Evolutionary conservation across 2,329 filamentous ascomycete species (phyloP).

Genomic region (Alternaria incomplexa): DNA sequence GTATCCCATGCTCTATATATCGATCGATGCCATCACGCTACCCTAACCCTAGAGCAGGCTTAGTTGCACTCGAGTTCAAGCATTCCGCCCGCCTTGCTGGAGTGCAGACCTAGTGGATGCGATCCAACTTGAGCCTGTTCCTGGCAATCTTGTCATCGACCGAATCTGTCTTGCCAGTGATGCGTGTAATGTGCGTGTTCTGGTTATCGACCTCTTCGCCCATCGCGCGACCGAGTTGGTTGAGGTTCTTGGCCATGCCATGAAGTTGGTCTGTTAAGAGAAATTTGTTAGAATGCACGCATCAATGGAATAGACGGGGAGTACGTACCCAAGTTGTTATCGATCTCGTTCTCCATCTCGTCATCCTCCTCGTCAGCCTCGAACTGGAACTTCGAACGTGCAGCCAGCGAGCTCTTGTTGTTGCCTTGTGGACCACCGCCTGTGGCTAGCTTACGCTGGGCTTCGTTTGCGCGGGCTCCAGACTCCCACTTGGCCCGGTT

Average conservation of each 20-base stretch:
- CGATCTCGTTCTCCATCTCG: slow-evolving; percentile 66
- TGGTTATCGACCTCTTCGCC: slow-evolving; percentile 77
- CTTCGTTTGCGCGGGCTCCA: slow-evolving; percentile 30
- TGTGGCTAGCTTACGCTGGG: slow-evolving; percentile 20
- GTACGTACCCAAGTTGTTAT: slow-evolving; percentile 53
- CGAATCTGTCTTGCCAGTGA: slow-evolving; percentile 81
- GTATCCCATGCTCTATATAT: background rate
- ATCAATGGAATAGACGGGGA: background rate
- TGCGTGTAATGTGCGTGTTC: slow-evolving; percentile 77
- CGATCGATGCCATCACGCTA: background rate
- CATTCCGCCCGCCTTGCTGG: background rate
- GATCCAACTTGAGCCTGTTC: slow-evolving; percentile 74
- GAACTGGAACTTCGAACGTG: slow-evolving; percentile 45
- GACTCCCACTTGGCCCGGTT: slow-evolving; percentile 58
- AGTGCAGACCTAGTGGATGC: slow-evolving; percentile 56
- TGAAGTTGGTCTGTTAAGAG: slow-evolving; percentile 58
- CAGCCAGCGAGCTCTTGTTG: slow-evolving; percentile 35
- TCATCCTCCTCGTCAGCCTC: slow-evolving; percentile 55
- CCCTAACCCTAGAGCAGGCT: too few relatives aligned
- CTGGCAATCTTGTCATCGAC: slow-evolving; percentile 78
- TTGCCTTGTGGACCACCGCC: slow-evolving; percentile 10
- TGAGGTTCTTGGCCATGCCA: slow-evolving; percentile 71
- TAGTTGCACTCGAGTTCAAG: background rate
- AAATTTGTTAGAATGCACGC: background rate
- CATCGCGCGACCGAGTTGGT: slow-evolving; percentile 75